Conservation (phyloP, 495 filamentous ascomycete genomes). For the Coniosporium apollinis region DNA sequence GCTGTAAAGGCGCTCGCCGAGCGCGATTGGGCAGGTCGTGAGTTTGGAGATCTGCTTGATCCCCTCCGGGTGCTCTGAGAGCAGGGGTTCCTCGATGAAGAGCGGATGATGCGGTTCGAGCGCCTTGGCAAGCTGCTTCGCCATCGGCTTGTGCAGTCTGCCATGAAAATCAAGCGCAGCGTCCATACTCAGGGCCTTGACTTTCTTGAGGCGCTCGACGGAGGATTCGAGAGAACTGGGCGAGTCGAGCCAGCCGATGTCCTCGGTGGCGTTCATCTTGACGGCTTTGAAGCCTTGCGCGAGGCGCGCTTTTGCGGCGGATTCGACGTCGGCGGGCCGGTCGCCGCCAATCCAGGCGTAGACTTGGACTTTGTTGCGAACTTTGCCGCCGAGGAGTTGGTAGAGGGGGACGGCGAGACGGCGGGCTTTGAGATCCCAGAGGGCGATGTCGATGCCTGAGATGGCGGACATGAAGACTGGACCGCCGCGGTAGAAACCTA, state of each 20-base stretch:
- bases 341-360: constrained; percentile 85
- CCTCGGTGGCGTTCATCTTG: constrained; percentile 75
- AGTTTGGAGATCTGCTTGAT: constrained; percentile 47
- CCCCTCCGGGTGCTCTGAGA: constrained; percentile 53
- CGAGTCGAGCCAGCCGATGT: constrained; percentile 64
- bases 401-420: constrained; percentile 54
- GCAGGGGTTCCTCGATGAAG: constrained; percentile 68
- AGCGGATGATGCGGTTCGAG: constrained; percentile 54
- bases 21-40: constrained; percentile 51
- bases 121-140: constrained; percentile 55
- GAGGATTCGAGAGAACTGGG: constrained; percentile 44
- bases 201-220: constrained; percentile 49
- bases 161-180: constrained; percentile 67
- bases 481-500: constrained; percentile 64
- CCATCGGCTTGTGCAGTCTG: constrained; percentile 62
- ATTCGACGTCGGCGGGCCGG: constrained; percentile 51
- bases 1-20: constrained; percentile 58
- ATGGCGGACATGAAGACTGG: constrained; percentile 72
- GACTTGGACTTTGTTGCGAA: constrained; percentile 55
- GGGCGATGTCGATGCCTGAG: constrained; percentile 63
- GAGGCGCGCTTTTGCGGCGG: constrained; percentile 32
- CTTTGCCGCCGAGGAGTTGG: constrained; percentile 59
- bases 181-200: constrained; percentile 55
- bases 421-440: constrained; percentile 59
- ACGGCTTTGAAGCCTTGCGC: constrained; percentile 55